These are phyloP conservation scores for Dalbergia cultrata DNA, from an alignment of 306 rosid species.

Conservation along the genomic window DNA sequence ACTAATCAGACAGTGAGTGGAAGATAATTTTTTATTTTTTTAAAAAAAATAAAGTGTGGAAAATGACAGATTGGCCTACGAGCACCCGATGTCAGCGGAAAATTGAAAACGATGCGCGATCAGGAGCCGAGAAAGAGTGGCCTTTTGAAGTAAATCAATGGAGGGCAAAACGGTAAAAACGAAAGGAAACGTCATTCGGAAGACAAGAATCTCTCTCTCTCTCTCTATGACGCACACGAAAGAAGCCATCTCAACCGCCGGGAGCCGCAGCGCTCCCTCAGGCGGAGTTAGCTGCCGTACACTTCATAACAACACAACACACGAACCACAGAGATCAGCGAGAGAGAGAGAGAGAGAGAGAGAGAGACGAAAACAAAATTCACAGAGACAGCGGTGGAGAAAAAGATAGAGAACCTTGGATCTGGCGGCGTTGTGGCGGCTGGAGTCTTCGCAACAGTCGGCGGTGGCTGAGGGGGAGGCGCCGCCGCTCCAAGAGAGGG, in stretches of 20 bases:
- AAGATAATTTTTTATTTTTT: neutral
- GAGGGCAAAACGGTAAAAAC: constrained; percentile 54
- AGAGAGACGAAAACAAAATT: neutral
- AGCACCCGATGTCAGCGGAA: constrained; percentile 44
- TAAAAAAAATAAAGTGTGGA: constrained; percentile 1
- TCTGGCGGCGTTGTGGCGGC: constrained; percentile 66
- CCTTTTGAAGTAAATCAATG: constrained; percentile 2
- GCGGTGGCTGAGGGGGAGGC: constrained; percentile 78
- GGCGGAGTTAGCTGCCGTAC: neutral
- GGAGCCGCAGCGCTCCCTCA: neutral
- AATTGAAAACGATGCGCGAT: constrained; percentile 50
- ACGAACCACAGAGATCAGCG: constrained; percentile 47
- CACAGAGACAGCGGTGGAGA: neutral
- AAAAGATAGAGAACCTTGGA: constrained; percentile 69
- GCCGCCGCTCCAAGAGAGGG: constrained; percentile 94
- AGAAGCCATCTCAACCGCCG: constrained; percentile 38
- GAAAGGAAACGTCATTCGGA: constrained; percentile 28
- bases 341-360: neutral
- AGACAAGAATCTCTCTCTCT: constrained; percentile 31
- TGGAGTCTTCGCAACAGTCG: constrained; percentile 77
- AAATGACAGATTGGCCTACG: constrained; percentile 47
- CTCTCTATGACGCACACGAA: constrained; percentile 9
- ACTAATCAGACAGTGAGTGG: neutral
- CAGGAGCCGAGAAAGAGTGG: constrained; percentile 22
- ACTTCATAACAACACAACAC: neutral